Evolutionary conservation across 768 basidiomycete species (phyloP).

Genomic region (Lentinus tigrinus): DNA sequence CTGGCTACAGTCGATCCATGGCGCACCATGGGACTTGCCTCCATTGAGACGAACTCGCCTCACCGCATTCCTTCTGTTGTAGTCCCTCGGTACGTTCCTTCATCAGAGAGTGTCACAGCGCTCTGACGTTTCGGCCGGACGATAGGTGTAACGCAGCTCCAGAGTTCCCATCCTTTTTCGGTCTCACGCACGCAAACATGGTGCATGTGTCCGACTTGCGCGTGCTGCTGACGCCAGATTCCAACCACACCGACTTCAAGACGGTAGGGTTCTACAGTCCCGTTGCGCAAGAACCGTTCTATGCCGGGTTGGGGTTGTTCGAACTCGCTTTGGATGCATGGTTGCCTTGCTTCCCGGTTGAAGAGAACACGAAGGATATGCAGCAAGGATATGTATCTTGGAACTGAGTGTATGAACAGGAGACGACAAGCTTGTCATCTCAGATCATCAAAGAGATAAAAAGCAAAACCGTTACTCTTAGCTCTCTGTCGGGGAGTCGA

Average conservation of each 20-base stretch:
- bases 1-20: slow-evolving; percentile 45
- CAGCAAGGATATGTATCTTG: too few species aligned
- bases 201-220: slow-evolving; percentile 52
- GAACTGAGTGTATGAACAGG: too few species aligned
- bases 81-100: slow-evolving; percentile 37
- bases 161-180: slow-evolving; percentile 40
- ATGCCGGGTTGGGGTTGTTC: slow-evolving; percentile 46
- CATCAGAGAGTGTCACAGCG: not conserved
- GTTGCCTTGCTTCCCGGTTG: slow-evolving; percentile 51
- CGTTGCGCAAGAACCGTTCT: slow-evolving; percentile 45
- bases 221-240: slow-evolving; percentile 44
- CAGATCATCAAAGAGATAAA: too few species aligned
- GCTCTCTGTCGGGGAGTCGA: slow-evolving; percentile 32
- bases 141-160: slow-evolving; percentile 40
- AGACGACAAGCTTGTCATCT: too few species aligned
- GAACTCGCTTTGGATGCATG: slow-evolving; percentile 47
- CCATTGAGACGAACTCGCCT: slow-evolving; percentile 47
- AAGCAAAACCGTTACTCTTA: not conserved
- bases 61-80: slow-evolving; percentile 36
- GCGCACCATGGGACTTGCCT: slow-evolving; percentile 51
- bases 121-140: not conserved
- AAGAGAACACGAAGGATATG: too few species aligned
- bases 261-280: slow-evolving; percentile 53
- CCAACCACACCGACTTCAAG: slow-evolving; percentile 47
- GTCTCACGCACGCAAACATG: slow-evolving; percentile 45